phyloP scores from a whole-genome alignment of 768 basidiomycete species.

The Inosperma sp. region DNA sequence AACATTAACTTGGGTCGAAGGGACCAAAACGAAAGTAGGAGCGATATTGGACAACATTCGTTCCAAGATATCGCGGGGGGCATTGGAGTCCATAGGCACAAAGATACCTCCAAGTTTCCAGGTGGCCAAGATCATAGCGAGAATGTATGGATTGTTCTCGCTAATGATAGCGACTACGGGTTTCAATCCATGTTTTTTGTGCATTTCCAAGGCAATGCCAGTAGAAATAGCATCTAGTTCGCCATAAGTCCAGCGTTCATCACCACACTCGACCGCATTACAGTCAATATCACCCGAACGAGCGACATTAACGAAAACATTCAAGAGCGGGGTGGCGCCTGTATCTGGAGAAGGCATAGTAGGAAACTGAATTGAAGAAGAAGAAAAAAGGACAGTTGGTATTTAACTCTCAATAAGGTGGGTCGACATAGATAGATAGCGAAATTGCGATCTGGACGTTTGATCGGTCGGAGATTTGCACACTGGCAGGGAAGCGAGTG shows the following conservation, averaged over 20 bases:
- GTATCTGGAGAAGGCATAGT: too few species aligned
- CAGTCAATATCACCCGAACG: conserved; percentile 17
- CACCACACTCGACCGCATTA: conserved; percentile 27
- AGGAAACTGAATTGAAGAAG: too few species aligned
- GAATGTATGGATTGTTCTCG: conserved; percentile 33
- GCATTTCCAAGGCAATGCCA: conserved; percentile 27
- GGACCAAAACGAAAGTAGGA: conserved; percentile 27
- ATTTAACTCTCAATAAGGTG: too few species aligned
- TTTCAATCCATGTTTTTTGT: conserved; percentile 22
- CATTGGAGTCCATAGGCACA: conserved; percentile 31
- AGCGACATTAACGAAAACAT: conserved; percentile 19
- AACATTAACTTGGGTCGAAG: conserved; percentile 19
- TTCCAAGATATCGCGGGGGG: conserved; percentile 29
- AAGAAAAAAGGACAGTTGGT: too few species aligned
- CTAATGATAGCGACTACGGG: conserved; percentile 31
- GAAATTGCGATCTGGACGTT: too few species aligned
- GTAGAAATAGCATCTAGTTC: conserved; percentile 31
- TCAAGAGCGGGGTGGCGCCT: conserved; percentile 23
- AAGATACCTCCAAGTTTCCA: conserved; percentile 34
- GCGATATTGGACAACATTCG: conserved; percentile 29
- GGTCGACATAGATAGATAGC: too few species aligned
- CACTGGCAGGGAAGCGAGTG: too few species aligned
- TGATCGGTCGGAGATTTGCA: too few species aligned
- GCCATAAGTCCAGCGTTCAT: conserved; percentile 31
- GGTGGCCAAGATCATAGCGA: conserved; percentile 29